These are phyloP conservation scores for Boletus tylopilopsis DNA, from an alignment of 768 basidiomycete species.

Conservation along the genomic window DNA sequence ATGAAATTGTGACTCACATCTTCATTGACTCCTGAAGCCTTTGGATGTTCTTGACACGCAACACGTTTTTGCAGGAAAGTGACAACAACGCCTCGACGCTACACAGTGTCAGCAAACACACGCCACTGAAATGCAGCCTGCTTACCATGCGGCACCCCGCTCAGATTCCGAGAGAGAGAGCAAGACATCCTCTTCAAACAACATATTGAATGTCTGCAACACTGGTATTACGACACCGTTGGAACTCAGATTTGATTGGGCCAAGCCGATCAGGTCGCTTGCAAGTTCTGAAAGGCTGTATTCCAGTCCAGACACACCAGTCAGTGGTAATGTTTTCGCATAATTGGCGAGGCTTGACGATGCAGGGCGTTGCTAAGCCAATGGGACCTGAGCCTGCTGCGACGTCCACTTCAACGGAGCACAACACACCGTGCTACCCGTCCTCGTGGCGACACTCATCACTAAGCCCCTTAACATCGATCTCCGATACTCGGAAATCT, in stretches of 20 bases:
- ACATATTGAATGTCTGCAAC: constrained; percentile 66
- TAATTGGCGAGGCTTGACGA: constrained; percentile 59
- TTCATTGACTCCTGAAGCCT: constrained; percentile 81
- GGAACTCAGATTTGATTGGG: constrained; percentile 47
- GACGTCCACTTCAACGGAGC: constrained; percentile 4
- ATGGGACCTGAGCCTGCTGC: constrained; percentile 15
- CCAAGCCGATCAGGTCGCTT: constrained; percentile 54
- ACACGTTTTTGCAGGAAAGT: constrained; percentile 58
- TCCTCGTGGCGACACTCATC: constrained; percentile 78
- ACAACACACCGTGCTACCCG: constrained; percentile 73
- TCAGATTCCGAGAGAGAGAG: constrained; percentile 42
- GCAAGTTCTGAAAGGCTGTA: constrained; percentile 54
- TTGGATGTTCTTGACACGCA: constrained; percentile 76
- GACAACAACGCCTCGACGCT: constrained; percentile 55
- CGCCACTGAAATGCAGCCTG: constrained; percentile 15
- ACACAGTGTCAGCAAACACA: constrained; percentile 11
- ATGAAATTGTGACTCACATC: constrained; percentile 51
- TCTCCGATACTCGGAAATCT: constrained; percentile 57
- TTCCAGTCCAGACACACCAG: constrained; percentile 19
- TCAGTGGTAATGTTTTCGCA: constrained; percentile 48
- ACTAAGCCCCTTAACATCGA: constrained; percentile 68
- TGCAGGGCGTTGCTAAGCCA: constrained; percentile 62
- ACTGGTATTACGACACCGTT: constrained; percentile 83
- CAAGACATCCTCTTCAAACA: constrained; percentile 69
- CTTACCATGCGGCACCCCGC: constrained; percentile 52